Conservation (phyloP, 2,329 filamentous ascomycete genomes). For the Exophiala oligosperma region DNA sequence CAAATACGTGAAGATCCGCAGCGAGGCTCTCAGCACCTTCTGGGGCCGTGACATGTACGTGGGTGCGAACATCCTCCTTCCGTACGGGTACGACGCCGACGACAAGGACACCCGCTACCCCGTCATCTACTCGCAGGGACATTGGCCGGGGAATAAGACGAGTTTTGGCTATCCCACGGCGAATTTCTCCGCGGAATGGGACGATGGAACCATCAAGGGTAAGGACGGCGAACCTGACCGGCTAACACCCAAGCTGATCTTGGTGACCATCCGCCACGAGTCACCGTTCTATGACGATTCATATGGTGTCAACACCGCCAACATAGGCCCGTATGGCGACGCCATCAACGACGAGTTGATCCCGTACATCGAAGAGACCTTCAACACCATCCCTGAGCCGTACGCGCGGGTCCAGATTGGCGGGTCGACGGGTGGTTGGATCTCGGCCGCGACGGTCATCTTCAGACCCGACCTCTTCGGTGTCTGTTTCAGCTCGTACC, state of each 20-base stretch:
- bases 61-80: constrained; percentile 14
- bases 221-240: constrained; percentile 2
- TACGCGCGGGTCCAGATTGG: constrained; percentile 17
- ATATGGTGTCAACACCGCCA: constrained; percentile 12
- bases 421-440: constrained; percentile 17
- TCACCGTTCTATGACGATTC: constrained; percentile 12
- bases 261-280: constrained; percentile 12
- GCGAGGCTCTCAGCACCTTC: constrained; percentile 17
- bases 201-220: constrained; percentile 7
- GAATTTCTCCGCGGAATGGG: constrained; percentile 15
- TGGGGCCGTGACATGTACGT: constrained; percentile 18
- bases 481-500: constrained; percentile 14
- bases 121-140: constrained; percentile 18
- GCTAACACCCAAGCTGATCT: constrained; percentile 6
- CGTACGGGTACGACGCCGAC: constrained; percentile 10
- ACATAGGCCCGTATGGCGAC: constrained; percentile 7
- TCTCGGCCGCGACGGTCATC: constrained; percentile 10
- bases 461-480: constrained; percentile 18
- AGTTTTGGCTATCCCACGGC: constrained; percentile 14
- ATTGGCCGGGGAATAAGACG: constrained; percentile 8
- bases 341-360: constrained; percentile 15
- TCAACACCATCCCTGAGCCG: constrained; percentile 15
- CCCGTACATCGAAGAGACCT: constrained; percentile 12
- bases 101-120: constrained; percentile 14
- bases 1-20: constrained; percentile 19